Evolutionary conservation across 768 basidiomycete species (phyloP).

Genomic region (Amanita rimosa): DNA sequence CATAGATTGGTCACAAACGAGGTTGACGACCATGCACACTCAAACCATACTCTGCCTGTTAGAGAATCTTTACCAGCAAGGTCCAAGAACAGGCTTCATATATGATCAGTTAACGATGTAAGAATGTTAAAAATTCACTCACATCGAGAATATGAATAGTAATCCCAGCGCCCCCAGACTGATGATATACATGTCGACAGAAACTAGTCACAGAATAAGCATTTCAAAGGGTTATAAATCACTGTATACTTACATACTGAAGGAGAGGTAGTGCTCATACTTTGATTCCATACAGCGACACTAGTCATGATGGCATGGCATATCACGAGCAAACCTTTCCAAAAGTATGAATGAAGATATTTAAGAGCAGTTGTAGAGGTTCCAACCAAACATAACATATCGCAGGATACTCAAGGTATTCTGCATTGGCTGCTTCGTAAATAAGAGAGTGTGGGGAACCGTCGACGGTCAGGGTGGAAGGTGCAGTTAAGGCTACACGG

Average conservation of each 20-base stretch:
- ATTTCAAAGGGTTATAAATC: background rate
- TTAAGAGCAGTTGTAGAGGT: background rate
- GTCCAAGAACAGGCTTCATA: slow-evolving; percentile 43
- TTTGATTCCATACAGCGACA: slow-evolving; percentile 60
- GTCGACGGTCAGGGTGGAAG: slow-evolving; percentile 18
- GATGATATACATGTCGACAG: slow-evolving; percentile 49
- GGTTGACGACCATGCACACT: slow-evolving; percentile 47
- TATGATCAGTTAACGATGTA: slow-evolving; percentile 2
- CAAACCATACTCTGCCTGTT: slow-evolving; percentile 61
- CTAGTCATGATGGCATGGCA: slow-evolving; percentile 58
- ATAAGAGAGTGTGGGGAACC: slow-evolving; percentile 22
- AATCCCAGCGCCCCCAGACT: slow-evolving; percentile 51
- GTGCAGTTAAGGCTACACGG: background rate
- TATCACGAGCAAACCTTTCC: slow-evolving; percentile 44
- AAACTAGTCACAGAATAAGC: slow-evolving; percentile 17
- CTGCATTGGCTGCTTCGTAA: slow-evolving; percentile 30
- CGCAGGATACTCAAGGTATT: slow-evolving; percentile 38
- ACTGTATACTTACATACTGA: background rate
- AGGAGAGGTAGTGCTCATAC: slow-evolving; percentile 18
- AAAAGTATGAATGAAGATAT: slow-evolving; percentile 2
- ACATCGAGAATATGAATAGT: slow-evolving; percentile 48
- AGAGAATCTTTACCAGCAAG: slow-evolving; percentile 37
- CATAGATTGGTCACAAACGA: slow-evolving; percentile 53
- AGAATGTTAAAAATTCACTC: slow-evolving; percentile 14
- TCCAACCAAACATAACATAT: slow-evolving; percentile 51